Percentiles rank a stretch among this genome's conserved stretches.
Evolutionary conservation across 2,329 filamentous ascomycete genomes (phyloP).

Genomic region (Periglandula ipomoeae): DNA sequence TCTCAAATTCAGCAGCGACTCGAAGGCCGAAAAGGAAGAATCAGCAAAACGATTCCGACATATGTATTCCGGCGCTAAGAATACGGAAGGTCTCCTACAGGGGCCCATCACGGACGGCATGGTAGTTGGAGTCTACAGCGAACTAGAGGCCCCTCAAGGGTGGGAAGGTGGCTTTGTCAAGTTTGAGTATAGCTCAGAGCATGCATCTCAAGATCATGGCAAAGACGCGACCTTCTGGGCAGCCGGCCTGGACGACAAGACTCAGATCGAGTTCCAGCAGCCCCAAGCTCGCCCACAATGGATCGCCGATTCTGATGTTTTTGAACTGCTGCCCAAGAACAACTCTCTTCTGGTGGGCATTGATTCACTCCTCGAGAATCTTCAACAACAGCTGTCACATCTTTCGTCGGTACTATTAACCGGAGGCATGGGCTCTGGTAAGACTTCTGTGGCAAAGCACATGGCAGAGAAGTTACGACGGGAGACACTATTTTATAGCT

Average conservation of each 20-base stretch:
- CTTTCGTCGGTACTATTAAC: slow-evolving; percentile 85
- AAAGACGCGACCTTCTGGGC: slow-evolving; percentile 58
- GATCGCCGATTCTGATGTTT: slow-evolving; percentile 32
- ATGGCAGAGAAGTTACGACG: slow-evolving; percentile 65
- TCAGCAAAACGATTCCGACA: slow-evolving; percentile 61
- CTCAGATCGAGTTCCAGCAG: slow-evolving; percentile 66
- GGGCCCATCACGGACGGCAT: slow-evolving; percentile 88
- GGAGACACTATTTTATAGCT: slow-evolving; percentile 68
- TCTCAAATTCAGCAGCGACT: slow-evolving; percentile 80
- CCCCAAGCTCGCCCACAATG: slow-evolving; percentile 59
- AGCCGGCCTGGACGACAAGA: slow-evolving; percentile 64
- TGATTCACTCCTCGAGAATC: slow-evolving; percentile 62
- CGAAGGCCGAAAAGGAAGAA: slow-evolving; percentile 73
- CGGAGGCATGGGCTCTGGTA: slow-evolving; percentile 82
- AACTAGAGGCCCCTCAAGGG: slow-evolving; percentile 42
- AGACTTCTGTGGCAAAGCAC: slow-evolving; percentile 70
- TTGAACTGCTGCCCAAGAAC: slow-evolving; percentile 47
- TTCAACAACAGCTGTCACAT: slow-evolving; percentile 69
- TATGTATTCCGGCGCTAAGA: slow-evolving; percentile 53
- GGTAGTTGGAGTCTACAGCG: slow-evolving; percentile 53
- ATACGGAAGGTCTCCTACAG: slow-evolving; percentile 55
- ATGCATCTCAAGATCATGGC: slow-evolving; percentile 26
- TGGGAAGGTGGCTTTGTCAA: slow-evolving; percentile 82
- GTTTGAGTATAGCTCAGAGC: slow-evolving; percentile 47
- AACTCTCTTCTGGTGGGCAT: slow-evolving; percentile 71